phyloP scores from a whole-genome alignment of 768 basidiomycete species.

The Amanita pseudoporphyria region DNA sequence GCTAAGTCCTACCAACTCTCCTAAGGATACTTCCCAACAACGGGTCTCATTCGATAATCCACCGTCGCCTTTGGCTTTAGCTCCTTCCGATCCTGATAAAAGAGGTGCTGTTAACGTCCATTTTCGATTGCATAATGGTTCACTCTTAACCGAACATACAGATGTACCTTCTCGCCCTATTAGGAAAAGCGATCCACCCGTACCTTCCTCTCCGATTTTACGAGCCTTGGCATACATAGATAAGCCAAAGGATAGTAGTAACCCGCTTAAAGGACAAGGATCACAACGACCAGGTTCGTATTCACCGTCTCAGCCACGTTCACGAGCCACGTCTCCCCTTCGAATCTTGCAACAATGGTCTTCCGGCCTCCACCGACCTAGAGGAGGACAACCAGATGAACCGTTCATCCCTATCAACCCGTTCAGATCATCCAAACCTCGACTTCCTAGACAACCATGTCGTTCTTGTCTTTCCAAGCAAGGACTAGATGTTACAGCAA shows the following conservation, averaged over 20 bases:
- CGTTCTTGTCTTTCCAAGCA: constrained; percentile 14
- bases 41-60: constrained; percentile 13
- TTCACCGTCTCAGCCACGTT: constrained; percentile 41
- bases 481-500: constrained; percentile 24
- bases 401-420: constrained; percentile 50
- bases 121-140: background rate
- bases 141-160: background rate
- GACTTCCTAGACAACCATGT: background rate
- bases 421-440: constrained; percentile 24
- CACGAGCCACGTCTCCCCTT: constrained; percentile 47
- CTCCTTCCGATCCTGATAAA: constrained; percentile 23
- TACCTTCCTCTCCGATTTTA: constrained; percentile 25
- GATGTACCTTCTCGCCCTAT: constrained; percentile 22
- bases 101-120: constrained; percentile 24
- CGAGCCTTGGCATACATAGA: constrained; percentile 18
- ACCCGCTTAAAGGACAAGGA: constrained; percentile 11
- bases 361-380: constrained; percentile 34
- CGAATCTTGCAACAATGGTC: constrained; percentile 48
- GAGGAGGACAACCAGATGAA: constrained; percentile 36
- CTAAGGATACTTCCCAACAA: constrained; percentile 13
- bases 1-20: background rate
- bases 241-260: constrained; percentile 17
- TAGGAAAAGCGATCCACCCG: constrained; percentile 24
- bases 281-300: constrained; percentile 6
- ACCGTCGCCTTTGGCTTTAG: constrained; percentile 10